Base-by-base conservation (phyloP, 768 basidiomycete genomes). In the Pholiota molesta region DNA sequence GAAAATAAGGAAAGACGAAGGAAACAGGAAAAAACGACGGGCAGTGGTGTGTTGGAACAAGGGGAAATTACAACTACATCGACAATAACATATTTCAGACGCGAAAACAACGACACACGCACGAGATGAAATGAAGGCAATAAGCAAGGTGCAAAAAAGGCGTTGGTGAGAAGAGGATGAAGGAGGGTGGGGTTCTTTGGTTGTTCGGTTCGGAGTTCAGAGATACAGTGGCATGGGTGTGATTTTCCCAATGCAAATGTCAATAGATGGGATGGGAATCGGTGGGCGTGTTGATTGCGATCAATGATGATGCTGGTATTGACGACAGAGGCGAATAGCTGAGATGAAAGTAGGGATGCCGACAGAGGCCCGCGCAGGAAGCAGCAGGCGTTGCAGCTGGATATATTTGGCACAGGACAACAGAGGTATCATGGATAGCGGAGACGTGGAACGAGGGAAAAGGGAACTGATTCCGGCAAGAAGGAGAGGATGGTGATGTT, bases 61-160 rank as follows among this genome's bases (percentile, higher is more conserved):
- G 23, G n/a, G 57, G 57, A 58, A 51, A 51, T 58, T 51, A 58
- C 57, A 58, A 52, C 45, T 58, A 58, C 57, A 52, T 35, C 37
- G 33, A 23, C 13, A 49, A 49, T 58, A 49, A 23, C 29, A 39
- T 47, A 58, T 51, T 33, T n/a, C 17, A 9, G 16, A 29, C 37
- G 6, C 7, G 14, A 26, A 26, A 29, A 17, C 19, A 35, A 49
- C 14, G 21, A 29, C 28, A 19, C 45, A 51, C 19, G 45, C 21
- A 39, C 44, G 47, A 51, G 53, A 26, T 35, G 35, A 55, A 55
- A 55, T 21, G 53, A 55, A 55, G 13, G 53, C 11, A 35, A 35
- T 35, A 55, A 39, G 19, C n/a, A 55, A 55, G 26, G 53, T 21
- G 47, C 19, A 49, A 49, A 49, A 47, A 49, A 6, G 23, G 47